Evolutionary conservation across 768 basidiomycete genomes (phyloP), one percentile per base, ranked within the genome.

Genomic region (Hydnum rufescens): DNA sequence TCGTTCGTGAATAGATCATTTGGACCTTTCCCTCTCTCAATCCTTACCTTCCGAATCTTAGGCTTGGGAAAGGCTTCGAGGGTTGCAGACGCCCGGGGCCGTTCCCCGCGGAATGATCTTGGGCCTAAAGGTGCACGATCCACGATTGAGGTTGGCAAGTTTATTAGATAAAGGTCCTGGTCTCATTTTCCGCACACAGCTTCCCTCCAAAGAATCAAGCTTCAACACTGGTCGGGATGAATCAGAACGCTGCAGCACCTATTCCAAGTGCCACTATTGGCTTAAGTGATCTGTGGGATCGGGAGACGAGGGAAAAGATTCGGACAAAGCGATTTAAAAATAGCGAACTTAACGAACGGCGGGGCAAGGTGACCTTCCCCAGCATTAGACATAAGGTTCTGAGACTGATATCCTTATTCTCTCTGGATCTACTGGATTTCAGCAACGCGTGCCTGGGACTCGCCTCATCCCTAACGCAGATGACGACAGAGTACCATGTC

Each of bases 301-400:
- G 90, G 90, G 75, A 82, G 34, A 22, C 32, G 1, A 5, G 25
- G 26, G 73, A 75, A 39, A 59, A 64, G 4, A 58, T 65, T 3
- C 72, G 86, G 32, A 76, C 72, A 51, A 82, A 82, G 0, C 72
- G 71, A 25, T 90, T 74, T 64, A 79, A 76, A 63, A 88, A 89
- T 65, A 78, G 80, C 58, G 84, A 93, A 56, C 64, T 97, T 18
- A 92, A 99, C 56, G 72, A 75, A n/a, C 72, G 93, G 42, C 72
- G 84, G 13, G 71, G 80, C 5, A 73, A 82, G 67, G 90, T 84
- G 60, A 52, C 62, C 54, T 55, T 42, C 30, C 53, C 32, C 18
- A 53, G 25, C 49, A 36, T 54, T 34, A 22, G 19, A 31, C 49
- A 54, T 39, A 29, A 29, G 6, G 46, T 54, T 26, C 32, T 13